Evolutionary conservation across 805 yeast species (phyloP), one percentile per base, ranked within the genome.

Genomic region (Candida cerambycidarum): DNA sequence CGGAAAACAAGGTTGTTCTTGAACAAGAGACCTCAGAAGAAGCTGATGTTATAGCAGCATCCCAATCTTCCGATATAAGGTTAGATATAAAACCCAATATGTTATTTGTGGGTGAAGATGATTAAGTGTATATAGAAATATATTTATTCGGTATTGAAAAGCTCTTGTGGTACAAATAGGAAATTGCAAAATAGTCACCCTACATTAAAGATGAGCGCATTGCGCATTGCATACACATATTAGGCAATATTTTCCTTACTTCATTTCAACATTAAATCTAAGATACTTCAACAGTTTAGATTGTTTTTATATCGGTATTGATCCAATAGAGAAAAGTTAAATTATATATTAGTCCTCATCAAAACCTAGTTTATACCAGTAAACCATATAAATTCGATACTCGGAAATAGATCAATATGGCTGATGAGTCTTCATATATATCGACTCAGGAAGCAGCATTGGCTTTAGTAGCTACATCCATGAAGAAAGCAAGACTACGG

Each of bases 381-480:
- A 19, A n/a, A 13, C 25, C 14, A 17, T 34, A 10, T 11, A 4
- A n/a, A 21, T 9, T 9, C 5, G 5, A 25, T 11, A 4, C 12
- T 11, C 29, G 29, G 16, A 19, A 19, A 32, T 32, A 34, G 11
- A 24, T 30, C 16, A 38, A 5, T 3, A 48, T 49, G 53, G 35
- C 48, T 11, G 51, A 45, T 27, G 51, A 50, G 16, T 44, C 53
- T 14, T 32, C 33, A 31, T 86, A 84, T 54, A 72, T 84, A 38
- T 79, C 89, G 3, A 86, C 92, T 5, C 82, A 85, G 62, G 95
- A 86, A 54, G 82, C 92, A 2, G 93, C 93, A 0, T 61, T 86
- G 39, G 93, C 95, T 0, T 83, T 85, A 31, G 92, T 85, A 14
- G 95, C 95, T 7, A 86, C 93, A 0, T 73, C 89, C 2, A 85